Base-by-base conservation (phyloP, 2,329 filamentous ascomycete species). In the Penicillium sp. region DNA sequence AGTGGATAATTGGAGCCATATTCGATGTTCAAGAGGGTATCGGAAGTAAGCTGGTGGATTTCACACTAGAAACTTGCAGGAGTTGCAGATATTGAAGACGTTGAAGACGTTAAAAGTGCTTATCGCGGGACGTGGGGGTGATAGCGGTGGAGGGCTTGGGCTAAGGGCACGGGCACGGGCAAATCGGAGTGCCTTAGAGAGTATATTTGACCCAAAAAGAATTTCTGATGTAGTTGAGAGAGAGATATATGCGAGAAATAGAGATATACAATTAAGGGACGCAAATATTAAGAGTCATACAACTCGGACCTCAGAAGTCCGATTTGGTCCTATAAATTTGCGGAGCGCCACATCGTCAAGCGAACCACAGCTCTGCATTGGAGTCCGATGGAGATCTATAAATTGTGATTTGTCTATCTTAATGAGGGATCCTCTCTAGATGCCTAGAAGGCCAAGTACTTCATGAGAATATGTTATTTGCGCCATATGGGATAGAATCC, bases 1-100 rank as follows among this genome's bases (percentile, higher is more conserved):
- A 76, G 56, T 80, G 76, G 38, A 80, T 68, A 43, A 74, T 72
- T 0, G 77, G 77, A 37, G 77, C 63, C 77, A 79, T 78, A 31
- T 43, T 50, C 37, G 21, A 43, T 31, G 12, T 56, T 40, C 23
- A 12, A 27, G 35, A 35, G 29, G 13, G n/a, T 37, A 17, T 19
- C 13, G 15, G 21, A 17, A 13, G 21, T 27, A n/a, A 37, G 15
- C 25, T 46, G 31, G 35, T 29, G n/a, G 8, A 38, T 45, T 35
- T 23, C 19, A 17, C 19, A 38, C 25, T 23, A 46, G 33, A 38
- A 33, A 37, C 27, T 43, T 19, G 23, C 6, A 27, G 17, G 42
- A 45, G 42, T 45, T 25, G 54, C 50, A 51, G 29, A 42, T 47
- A 29, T 37, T 35, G 35, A 51, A 58, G 45, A 50, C 40, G 40